These are phyloP conservation scores for Sarcodon aspratus DNA, from an alignment of 768 basidiomycete genomes.

Conservation along the genomic window DNA sequence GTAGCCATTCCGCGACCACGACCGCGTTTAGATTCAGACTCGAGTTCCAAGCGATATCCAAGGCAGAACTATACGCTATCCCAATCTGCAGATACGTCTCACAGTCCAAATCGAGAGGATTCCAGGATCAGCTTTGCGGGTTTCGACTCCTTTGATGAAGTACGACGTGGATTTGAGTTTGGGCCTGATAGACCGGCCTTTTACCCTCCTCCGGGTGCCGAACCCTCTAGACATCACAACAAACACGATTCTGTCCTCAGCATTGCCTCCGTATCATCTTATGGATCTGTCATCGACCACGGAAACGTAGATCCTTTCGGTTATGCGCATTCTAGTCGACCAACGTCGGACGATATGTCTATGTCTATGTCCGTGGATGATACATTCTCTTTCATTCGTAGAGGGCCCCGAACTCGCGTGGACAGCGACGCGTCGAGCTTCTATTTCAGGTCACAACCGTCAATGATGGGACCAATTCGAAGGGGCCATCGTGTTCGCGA, in stretches of 20 bases:
- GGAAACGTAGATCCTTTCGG: conserved; percentile 68
- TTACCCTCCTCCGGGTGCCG: conserved; percentile 36
- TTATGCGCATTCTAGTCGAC: conserved; percentile 41
- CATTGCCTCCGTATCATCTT: conserved; percentile 73
- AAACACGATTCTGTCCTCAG: conserved; percentile 55
- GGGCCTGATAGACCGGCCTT: conserved; percentile 48
- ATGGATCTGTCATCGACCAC: conserved; percentile 52
- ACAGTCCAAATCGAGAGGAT: conserved; percentile 20
- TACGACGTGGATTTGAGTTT: conserved; percentile 74
- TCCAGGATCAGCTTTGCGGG: conserved; percentile 51
- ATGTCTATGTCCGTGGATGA: conserved; percentile 50
- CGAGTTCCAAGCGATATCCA: conserved; percentile 25
- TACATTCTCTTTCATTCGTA: conserved; percentile 53
- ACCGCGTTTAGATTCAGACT: conserved; percentile 31
- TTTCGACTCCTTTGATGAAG: conserved; percentile 66
- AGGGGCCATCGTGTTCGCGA: conserved; percentile 52
- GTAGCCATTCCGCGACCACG: conserved; percentile 12
- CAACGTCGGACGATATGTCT: conserved; percentile 48
- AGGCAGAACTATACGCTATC: conserved; percentile 10
- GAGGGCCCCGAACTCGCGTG: conserved; percentile 36
- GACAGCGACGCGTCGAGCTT: conserved; percentile 74
- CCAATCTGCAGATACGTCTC: conserved; percentile 21
- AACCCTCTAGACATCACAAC: conserved; percentile 25
- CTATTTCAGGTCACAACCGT: conserved; percentile 43
- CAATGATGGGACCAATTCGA: conserved; percentile 16